A percentile compares a stretch with the other conserved stretches of the same genome.
Evolutionary conservation across 257 asterid species (phyloP).

Genomic region (Euphrasia confusa): DNA sequence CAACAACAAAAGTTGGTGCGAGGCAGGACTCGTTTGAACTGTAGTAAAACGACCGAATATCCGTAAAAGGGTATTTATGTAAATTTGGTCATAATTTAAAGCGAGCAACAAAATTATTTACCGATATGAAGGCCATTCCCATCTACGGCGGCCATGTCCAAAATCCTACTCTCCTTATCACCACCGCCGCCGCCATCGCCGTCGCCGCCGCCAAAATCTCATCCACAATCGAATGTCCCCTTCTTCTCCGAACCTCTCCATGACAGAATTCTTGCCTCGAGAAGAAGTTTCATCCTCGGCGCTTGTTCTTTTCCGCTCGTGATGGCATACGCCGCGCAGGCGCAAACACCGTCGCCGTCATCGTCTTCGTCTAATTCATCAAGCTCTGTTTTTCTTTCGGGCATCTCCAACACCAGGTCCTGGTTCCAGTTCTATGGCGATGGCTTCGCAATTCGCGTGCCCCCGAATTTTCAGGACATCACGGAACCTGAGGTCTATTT

Average conservation of each 20-base stretch:
- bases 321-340: constrained; percentile 30
- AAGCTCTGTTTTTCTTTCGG: constrained; percentile 48
- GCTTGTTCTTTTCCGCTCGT: constrained; percentile 40
- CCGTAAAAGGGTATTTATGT: too few relatives aligned
- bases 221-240: constrained; percentile 20
- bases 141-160: constrained; percentile 35
- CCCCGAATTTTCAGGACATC: constrained; percentile 76
- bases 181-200: constrained; percentile 31
- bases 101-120: background rate
- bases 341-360: constrained; percentile 32
- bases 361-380: constrained; percentile 3
- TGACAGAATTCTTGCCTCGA: constrained; percentile 25
- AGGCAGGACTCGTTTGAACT: too few relatives aligned
- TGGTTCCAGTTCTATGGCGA: constrained; percentile 87
- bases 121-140: constrained; percentile 23
- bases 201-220: constrained; percentile 28
- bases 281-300: constrained; percentile 48
- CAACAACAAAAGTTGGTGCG: background rate
- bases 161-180: constrained; percentile 27
- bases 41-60: too few relatives aligned
- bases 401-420: constrained; percentile 73
- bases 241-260: constrained; percentile 10
- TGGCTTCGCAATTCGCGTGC: constrained; percentile 87
- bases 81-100: too few relatives aligned
- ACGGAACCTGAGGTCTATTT: constrained; percentile 70